A percentile compares a stretch with the other conserved stretches of the same genome.
Conservation (phyloP, 768 basidiomycete species). For the Lenzites betulinus region DNA sequence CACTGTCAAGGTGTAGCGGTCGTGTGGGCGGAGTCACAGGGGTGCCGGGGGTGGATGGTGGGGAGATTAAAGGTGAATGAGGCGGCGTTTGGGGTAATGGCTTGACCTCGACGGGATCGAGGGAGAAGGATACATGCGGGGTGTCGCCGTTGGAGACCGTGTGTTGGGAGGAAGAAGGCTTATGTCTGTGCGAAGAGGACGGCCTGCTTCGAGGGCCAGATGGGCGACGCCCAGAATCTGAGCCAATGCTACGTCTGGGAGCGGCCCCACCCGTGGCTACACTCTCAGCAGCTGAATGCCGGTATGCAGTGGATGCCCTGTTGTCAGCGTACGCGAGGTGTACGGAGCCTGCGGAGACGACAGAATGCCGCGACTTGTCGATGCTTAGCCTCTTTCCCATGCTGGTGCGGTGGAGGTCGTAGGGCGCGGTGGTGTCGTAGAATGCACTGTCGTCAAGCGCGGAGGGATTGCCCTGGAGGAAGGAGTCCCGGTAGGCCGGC, state of each 20-base stretch:
- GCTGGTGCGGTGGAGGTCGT: conserved; percentile 21
- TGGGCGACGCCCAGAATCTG: conserved; percentile 14
- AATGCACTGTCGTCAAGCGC: conserved; percentile 32
- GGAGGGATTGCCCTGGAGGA: conserved; percentile 28
- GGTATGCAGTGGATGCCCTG: conserved; percentile 26
- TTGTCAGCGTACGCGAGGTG: conserved; percentile 31
- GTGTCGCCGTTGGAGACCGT: conserved; percentile 2
- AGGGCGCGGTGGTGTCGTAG: conserved; percentile 32
- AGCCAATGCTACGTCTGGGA: conserved; percentile 17
- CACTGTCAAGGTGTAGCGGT: conserved; percentile 4
- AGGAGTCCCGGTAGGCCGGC: conserved; percentile 39
- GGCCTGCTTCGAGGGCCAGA: conserved; percentile 19
- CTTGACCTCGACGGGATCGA: conserved; percentile 8
- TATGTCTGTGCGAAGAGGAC: conserved; percentile 10
- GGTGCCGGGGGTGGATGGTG: conserved; percentile 15
- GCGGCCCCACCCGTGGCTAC: conserved; percentile 14
- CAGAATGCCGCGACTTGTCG: conserved; percentile 26
- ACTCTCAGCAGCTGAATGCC: conserved; percentile 17
- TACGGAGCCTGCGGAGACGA: conserved; percentile 31
- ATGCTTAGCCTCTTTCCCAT: conserved; percentile 27
- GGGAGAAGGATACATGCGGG: conserved; percentile 1
- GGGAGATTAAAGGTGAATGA: conserved; percentile 12
- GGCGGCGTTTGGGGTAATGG: conserved; percentile 14
- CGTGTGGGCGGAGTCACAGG: conserved; percentile 8
- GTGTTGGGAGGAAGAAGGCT: conserved; percentile 9